These are phyloP conservation scores for Phytopythium ostracodes DNA, from an alignment of 352 stramenopile species.

Conservation along the genomic window DNA sequence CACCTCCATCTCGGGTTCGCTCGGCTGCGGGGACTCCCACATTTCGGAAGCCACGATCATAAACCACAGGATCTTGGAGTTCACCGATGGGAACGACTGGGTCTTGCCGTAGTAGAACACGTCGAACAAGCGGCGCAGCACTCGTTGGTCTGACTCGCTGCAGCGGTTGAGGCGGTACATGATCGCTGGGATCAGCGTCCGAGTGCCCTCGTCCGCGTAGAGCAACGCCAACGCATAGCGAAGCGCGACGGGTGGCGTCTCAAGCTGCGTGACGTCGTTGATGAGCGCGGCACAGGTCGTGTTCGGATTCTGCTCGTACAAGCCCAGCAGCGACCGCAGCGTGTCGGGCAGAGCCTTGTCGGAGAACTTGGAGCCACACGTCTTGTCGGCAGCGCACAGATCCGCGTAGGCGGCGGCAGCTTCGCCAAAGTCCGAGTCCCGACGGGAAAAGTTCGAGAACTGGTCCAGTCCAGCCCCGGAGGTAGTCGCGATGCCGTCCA, in stretches of 20 bases:
- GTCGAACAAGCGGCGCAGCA: slow-evolving; percentile 24
- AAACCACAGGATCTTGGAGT: slow-evolving; percentile 46
- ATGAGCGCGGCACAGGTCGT: slow-evolving; percentile 21
- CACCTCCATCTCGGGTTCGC: slow-evolving; percentile 9
- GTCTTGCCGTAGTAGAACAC: slow-evolving; percentile 1
- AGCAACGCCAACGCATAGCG: no score
- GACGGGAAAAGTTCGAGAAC: slow-evolving; percentile 28
- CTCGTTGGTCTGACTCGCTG: slow-evolving; percentile 14
- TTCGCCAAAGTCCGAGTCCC: slow-evolving; percentile 31
- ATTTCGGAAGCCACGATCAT: slow-evolving; percentile 30
- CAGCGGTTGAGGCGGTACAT: slow-evolving; percentile 36
- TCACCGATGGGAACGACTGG: slow-evolving; percentile 13
- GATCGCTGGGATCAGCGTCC: slow-evolving; percentile 31
- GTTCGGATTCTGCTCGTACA: slow-evolving; percentile 22
- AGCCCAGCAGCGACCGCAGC: slow-evolving; percentile 15
- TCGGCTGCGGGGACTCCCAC: slow-evolving; percentile 35
- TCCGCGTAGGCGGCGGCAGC: slow-evolving; percentile 28
- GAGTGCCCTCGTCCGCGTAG: background rate
- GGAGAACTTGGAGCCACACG: slow-evolving; percentile 17
- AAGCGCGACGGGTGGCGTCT: no score
- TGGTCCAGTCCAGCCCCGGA: slow-evolving; percentile 25
- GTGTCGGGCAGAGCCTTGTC: slow-evolving; percentile 10
- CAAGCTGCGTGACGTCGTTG: background rate
- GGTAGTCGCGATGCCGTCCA: slow-evolving; percentile 20
- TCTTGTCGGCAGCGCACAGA: slow-evolving; percentile 11